Evolutionary conservation across 139 green algal species (phyloP), one percentile per base, ranked within the genome.

Genomic region (Tetradesmus lagerheimii): DNA sequence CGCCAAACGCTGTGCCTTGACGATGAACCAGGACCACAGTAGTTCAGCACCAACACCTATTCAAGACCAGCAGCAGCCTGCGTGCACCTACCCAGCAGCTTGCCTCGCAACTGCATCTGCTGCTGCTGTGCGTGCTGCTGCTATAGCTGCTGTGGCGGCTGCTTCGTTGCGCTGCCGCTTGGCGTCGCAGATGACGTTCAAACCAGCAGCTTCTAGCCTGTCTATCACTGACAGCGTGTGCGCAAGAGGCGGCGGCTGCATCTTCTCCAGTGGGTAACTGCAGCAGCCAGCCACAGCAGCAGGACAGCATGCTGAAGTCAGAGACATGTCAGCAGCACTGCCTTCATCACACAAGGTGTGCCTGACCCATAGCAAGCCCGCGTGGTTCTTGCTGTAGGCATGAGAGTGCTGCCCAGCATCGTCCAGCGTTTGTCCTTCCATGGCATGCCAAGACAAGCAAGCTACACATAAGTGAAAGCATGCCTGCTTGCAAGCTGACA

Each of bases 221-320:
- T 89, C 37, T 0, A 91, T 39, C 23, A 94, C 91, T 1, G 6
- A 37, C n/a, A 35, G 16, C 27, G 92, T 83, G 31, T 90, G 38
- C 23, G 79, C 80, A 2, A 37, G 53, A 2, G 67, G 57, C 53
- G 94, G 94, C 38, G 90, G 90, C 31, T 47, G 35, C 87, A 94
- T 79, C 50, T 89, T 89, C 35, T 90, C 74, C 76, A 96, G 38
- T 12, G 92, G 93, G 89, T 96, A 96, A 31, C 88, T 74, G 50
- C 93, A 43, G 38, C 50, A 50, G 43, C 43, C 43, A 50, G 43
- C 50, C 20, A 14, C 50, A 64, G 50, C 50, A 64, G 50, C 50
- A 64, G 50, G 50, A 14, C 50, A 64, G 14, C 43, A 50, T 14
- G 43, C n/a, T 50, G 5, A 50, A 50, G 43, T 50, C 43, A 50